These are phyloP conservation scores for Blastomyces percursus DNA, from an alignment of 2,329 filamentous ascomycete species.

Conservation along the genomic window DNA sequence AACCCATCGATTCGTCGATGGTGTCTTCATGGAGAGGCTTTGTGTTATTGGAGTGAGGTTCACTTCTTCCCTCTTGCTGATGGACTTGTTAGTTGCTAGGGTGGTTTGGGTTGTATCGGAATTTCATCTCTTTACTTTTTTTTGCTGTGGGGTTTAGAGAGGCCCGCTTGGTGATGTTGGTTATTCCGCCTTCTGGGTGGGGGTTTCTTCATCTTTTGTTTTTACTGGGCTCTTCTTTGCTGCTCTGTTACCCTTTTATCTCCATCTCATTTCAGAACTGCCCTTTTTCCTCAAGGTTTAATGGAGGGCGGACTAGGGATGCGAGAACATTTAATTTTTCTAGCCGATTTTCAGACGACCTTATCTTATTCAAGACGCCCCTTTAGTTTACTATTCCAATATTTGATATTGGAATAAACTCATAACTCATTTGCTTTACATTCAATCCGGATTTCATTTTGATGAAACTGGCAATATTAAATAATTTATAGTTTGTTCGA, in stretches of 20 bases:
- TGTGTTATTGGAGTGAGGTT: background rate
- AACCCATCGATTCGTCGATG: conserved; percentile 7
- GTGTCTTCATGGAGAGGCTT: conserved; percentile 9
- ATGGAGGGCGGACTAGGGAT: conserved; percentile 48
- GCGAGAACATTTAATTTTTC: conserved; percentile 37
- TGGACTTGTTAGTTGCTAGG: background rate
- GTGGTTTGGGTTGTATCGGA: background rate
- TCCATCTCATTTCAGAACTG: conserved; percentile 47
- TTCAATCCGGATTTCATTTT: background rate
- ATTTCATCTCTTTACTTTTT: background rate
- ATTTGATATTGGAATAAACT: background rate
- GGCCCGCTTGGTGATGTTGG: background rate
- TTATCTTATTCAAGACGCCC: background rate
- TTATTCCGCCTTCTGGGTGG: background rate
- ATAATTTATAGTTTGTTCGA: background rate
- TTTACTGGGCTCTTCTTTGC: background rate
- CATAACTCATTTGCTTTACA: background rate
- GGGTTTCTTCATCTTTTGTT: background rate
- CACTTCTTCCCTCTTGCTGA: background rate
- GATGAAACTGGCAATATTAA: background rate
- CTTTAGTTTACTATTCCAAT: background rate
- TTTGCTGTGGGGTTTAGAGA: background rate
- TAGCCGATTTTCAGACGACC: background rate
- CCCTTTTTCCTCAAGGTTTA: conserved; percentile 33
- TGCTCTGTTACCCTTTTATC: conserved; percentile 22